Evolutionary conservation across 2,329 filamentous ascomycete genomes (phyloP).

Genomic region (Cadophora malorum): DNA sequence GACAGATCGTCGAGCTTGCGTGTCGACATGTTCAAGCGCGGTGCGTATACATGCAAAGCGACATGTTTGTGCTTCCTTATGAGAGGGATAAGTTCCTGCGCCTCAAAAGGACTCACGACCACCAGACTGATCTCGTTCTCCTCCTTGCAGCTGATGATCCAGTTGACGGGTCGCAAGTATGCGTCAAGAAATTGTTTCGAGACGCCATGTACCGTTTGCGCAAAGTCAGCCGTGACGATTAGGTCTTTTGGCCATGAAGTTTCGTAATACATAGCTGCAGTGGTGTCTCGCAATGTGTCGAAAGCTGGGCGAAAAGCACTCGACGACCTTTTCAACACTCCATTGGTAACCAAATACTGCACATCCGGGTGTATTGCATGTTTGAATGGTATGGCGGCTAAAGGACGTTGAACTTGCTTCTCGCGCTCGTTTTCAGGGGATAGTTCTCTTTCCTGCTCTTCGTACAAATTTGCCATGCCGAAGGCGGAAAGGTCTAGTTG

Average conservation of each 20-base stretch:
- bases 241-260: not conserved
- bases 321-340: constrained; percentile 38
- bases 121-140: not conserved
- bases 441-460: constrained; percentile 75
- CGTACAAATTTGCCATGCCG: constrained; percentile 52
- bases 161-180: not conserved
- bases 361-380: constrained; percentile 56
- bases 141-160: not conserved
- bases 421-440: constrained; percentile 68
- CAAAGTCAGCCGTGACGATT: not conserved
- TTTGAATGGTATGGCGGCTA: constrained; percentile 45
- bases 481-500: constrained; percentile 48
- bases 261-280: not conserved
- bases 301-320: constrained; percentile 55
- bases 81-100: not conserved
- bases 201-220: not conserved
- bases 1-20: not conserved
- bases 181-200: not conserved
- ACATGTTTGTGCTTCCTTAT: not conserved
- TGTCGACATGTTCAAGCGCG: no score
- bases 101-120: not conserved
- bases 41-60: no score
- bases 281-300: not conserved
- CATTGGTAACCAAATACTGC: constrained; percentile 48
- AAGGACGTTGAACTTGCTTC: constrained; percentile 58